A percentile compares a stretch with the other conserved stretches of the same genome.
phyloP scores from a whole-genome alignment of 495 filamentous ascomycete genomes.

The Hypoxylon fragiforme region DNA sequence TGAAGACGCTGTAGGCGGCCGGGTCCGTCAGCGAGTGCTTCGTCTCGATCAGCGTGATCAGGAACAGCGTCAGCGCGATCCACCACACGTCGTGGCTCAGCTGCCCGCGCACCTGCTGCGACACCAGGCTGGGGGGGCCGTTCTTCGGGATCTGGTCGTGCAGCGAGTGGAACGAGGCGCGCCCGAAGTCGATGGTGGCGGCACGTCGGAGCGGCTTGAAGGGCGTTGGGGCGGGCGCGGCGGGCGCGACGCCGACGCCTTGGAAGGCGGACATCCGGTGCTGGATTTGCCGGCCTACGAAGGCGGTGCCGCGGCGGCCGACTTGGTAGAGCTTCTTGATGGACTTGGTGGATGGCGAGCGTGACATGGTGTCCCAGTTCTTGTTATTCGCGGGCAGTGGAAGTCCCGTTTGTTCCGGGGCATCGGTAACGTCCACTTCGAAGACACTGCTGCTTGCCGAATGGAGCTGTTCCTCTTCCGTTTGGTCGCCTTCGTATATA shows the following conservation, averaged over 20 bases:
- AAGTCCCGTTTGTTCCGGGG: constrained; percentile 14
- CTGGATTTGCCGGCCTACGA: constrained; percentile 34
- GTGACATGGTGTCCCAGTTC: constrained; percentile 24
- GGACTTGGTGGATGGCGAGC: constrained; percentile 17
- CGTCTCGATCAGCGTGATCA: constrained; percentile 75
- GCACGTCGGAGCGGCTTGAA: constrained; percentile 28
- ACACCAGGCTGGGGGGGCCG: constrained; percentile 45
- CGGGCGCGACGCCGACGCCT: constrained; percentile 28
- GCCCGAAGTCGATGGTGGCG: constrained; percentile 25
- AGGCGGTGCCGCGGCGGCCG: constrained; percentile 34
- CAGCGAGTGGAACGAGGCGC: constrained; percentile 32
- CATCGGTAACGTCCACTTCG: constrained; percentile 13
- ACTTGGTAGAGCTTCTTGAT: constrained; percentile 27
- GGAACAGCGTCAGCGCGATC: constrained; percentile 69
- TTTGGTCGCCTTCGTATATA: constrained; percentile 57
- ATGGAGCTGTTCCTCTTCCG: constrained; percentile 36
- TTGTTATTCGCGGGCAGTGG: constrained; percentile 16
- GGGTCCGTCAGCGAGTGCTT: constrained; percentile 65
- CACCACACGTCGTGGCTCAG: constrained; percentile 87
- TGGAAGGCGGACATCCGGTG: constrained; percentile 32
- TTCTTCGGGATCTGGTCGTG: constrained; percentile 15
- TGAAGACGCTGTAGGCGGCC: constrained; percentile 73
- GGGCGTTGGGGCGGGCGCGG: constrained; percentile 4
- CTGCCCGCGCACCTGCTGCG: constrained; percentile 73
- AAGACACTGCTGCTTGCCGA: constrained; percentile 32